Base-by-base conservation (phyloP, 805 yeast genomes). In the Hanseniaspora nectarophila region DNA sequence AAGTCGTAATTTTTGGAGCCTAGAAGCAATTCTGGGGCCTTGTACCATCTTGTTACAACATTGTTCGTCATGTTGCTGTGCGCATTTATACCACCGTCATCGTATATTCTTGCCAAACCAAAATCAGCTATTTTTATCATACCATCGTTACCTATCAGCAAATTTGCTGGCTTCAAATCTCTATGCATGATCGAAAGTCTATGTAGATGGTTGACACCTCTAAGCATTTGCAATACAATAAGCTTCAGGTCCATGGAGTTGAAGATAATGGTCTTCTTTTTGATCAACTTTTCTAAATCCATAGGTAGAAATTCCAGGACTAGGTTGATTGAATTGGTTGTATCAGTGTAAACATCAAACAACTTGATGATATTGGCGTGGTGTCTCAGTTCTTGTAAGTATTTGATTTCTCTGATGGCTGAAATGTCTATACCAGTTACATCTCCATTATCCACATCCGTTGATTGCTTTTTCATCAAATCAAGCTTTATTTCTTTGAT, bases 21-120 rank as follows among this genome's bases (percentile, higher is more conserved):
- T 56, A 90, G 78, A 23, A 92, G 69, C 44, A 92, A 70, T 61
- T 92, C 99, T 0, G 99, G 99, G 0, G 97, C 95, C 52, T 97
- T 71, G 66, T 92, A 92, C 99, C 99, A 92, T 55, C 97, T 70
- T 2, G 99, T 92, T 1, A 92, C 98, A 4, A 92, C 99, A 56
- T 89, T 90, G 1, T 95, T 85, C 0, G 97, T 85, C 64, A 92
- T 70, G 43, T 74, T 76, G 8, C 46, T 21, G 35, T 48, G 52
- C 13, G 52, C 43, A 21, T 48, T 48, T 13, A 48, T 48, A 18
- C 52, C 52, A 33, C 52, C 52, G 16, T 45, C 50, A 57, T 84
- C 92, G 54, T 79, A 77, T 2, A 89, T 77, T 56, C 98, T 71
- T 0, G 97, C 97, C 43, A 90, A 72, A 58, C 98, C 98, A 70